Conservation (phyloP, 2,329 filamentous ascomycete species). For the Magnaporthiopsis incrustans region DNA sequence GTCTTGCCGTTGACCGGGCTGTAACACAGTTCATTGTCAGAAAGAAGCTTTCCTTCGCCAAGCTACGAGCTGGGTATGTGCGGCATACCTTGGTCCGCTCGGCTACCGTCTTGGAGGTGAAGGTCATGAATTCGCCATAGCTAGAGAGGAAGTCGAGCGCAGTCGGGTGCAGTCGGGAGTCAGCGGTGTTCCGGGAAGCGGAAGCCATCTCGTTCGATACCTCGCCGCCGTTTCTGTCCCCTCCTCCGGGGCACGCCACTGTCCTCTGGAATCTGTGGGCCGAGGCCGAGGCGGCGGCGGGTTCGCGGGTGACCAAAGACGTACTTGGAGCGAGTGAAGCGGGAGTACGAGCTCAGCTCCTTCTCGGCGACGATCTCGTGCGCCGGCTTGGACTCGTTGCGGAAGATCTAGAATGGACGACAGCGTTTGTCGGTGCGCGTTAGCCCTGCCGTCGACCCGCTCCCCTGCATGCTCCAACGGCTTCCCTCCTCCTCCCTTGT, state of each 20-base stretch:
- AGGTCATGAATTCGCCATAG: slow-evolving; percentile 58
- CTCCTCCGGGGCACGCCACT: slow-evolving; percentile 9
- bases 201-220: not conserved
- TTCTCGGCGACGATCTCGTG: slow-evolving; percentile 70
- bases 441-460: not conserved
- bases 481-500: not conserved
- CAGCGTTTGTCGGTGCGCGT: not conserved
- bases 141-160: slow-evolving; percentile 15
- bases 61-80: not conserved
- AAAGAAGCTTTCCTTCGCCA: not conserved
- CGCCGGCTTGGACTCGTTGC: slow-evolving; percentile 68
- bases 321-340: slow-evolving; percentile 69
- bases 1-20: slow-evolving; percentile 72
- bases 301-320: slow-evolving; percentile 11
- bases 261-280: not conserved
- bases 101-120: slow-evolving; percentile 82
- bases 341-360: slow-evolving; percentile 70
- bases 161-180: not conserved
- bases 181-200: not conserved
- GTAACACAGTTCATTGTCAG: not conserved
- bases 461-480: not conserved
- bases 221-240: not conserved
- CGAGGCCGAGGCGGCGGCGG: not conserved
- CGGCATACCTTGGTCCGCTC: slow-evolving; percentile 53
- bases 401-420: slow-evolving; percentile 55